These are phyloP conservation scores for Cryptosporidium felis DNA, from an alignment of 169 alveolate species.

Conservation along the genomic window DNA sequence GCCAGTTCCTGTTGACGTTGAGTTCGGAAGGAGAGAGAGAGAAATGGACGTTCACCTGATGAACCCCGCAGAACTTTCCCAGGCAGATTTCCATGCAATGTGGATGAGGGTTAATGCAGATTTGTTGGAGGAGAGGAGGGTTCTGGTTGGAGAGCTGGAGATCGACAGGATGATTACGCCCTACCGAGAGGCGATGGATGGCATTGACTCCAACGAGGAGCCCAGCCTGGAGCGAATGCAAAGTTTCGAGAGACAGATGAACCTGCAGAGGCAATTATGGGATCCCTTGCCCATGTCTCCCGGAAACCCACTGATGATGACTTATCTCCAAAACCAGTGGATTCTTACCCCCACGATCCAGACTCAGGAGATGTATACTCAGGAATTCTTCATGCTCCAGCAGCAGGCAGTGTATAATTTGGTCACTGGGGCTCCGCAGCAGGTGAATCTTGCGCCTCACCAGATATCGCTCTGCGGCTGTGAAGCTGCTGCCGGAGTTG, in stretches of 20 bases:
- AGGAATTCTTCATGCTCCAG: constrained; percentile 79
- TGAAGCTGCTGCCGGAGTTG: constrained; percentile 69
- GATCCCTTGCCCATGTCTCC: constrained; percentile 80
- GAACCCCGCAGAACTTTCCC: constrained; percentile 86
- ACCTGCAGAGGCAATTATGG: constrained; percentile 67
- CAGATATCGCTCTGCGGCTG: constrained; percentile 76
- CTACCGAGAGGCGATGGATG: constrained; percentile 70
- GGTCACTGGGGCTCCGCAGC: constrained; percentile 79
- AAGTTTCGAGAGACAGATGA: constrained; percentile 71
- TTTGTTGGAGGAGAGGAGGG: constrained; percentile 75
- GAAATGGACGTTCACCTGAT: constrained; percentile 82
- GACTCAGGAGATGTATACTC: constrained; percentile 82
- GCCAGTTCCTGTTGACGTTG: constrained; percentile 86
- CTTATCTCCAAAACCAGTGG: constrained; percentile 80
- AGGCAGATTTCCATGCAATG: constrained; percentile 87
- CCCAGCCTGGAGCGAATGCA: constrained; percentile 71
- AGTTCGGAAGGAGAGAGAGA: constrained; percentile 79
- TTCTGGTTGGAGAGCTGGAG: constrained; percentile 66
- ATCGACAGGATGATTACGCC: constrained; percentile 70
- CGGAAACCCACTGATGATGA: constrained; percentile 81
- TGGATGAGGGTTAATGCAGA: constrained; percentile 89
- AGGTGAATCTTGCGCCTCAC: constrained; percentile 78
- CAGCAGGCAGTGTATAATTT: constrained; percentile 78
- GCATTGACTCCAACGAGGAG: constrained; percentile 55
- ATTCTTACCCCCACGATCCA: constrained; percentile 76